These are phyloP conservation scores for Entomortierella parvispora DNA, from an alignment of 192 early-diverging fungal species.

Conservation along the genomic window DNA sequence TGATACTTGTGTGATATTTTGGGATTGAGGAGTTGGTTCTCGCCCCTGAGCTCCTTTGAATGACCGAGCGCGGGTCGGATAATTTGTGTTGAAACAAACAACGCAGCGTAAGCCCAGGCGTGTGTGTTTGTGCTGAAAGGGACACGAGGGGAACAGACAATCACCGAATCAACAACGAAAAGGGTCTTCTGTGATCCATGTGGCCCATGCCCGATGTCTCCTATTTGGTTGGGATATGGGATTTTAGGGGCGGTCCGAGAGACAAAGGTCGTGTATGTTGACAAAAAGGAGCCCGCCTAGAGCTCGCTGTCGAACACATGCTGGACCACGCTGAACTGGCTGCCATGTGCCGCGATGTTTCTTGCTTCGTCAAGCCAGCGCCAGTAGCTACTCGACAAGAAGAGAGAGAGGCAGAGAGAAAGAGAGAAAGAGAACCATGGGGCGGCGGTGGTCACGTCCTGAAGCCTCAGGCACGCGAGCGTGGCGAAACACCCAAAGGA, in stretches of 20 bases:
- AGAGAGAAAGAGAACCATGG: too few species aligned
- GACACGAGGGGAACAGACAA: neutral
- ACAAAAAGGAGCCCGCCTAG: too few species aligned
- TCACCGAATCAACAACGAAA: neutral
- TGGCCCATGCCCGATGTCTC: constrained; percentile 1
- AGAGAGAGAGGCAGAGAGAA: too few species aligned
- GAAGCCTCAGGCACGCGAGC: too few species aligned
- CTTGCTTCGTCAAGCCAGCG: neutral
- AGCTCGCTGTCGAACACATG: neutral
- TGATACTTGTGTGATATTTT: too few species aligned
- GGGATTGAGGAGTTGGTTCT: neutral
- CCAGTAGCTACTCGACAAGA: neutral
- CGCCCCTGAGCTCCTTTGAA: neutral
- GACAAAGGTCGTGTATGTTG: neutral
- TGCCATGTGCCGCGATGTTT: neutral
- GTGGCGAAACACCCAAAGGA: too few species aligned
- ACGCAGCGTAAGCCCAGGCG: too few species aligned
- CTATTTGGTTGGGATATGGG: neutral
- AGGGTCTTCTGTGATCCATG: neutral
- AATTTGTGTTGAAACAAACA: neutral
- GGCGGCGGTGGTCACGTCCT: too few species aligned
- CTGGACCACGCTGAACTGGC: neutral
- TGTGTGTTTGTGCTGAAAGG: neutral
- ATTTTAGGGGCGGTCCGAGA: neutral
- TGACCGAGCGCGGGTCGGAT: neutral